Conservation (phyloP, 495 filamentous ascomycete species). For the Neurospora africana region DNA sequence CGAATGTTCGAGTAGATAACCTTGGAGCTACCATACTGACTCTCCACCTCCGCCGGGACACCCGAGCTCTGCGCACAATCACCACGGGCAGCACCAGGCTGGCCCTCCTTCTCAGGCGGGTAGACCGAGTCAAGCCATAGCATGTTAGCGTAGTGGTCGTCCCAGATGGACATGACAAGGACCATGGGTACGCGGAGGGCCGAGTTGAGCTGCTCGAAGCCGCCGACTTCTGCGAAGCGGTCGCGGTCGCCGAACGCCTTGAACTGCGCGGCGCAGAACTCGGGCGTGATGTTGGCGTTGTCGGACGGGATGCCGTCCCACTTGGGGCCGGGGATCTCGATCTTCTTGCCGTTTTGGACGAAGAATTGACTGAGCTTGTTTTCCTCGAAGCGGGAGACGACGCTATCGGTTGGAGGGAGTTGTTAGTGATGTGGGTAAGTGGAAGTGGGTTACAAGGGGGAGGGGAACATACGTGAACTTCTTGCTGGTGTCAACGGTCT, state of each 20-base stretch:
- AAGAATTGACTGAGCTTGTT: constrained; percentile 60
- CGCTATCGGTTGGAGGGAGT: constrained; percentile 10
- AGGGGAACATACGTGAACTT: constrained; percentile 41
- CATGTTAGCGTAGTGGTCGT: constrained; percentile 71
- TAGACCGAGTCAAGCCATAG: constrained; percentile 74
- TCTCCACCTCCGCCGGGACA: constrained; percentile 48
- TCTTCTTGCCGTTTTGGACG: constrained; percentile 55
- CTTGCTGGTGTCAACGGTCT: constrained; percentile 53
- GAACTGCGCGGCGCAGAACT: constrained; percentile 19
- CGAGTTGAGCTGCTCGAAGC: constrained; percentile 44
- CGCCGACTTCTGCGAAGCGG: constrained; percentile 51
- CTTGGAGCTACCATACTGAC: constrained; percentile 28
- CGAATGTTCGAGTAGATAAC: constrained; percentile 55
- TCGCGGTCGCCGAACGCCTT: constrained; percentile 38
- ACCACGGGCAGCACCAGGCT: constrained; percentile 59
- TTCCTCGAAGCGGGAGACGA: constrained; percentile 57
- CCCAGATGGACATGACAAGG: constrained; percentile 68
- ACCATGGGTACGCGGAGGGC: constrained; percentile 56
- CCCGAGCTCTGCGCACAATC: constrained; percentile 50
- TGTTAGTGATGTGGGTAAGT: neutral
- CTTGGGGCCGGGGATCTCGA: constrained; percentile 42
- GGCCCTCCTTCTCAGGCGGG: constrained; percentile 42
- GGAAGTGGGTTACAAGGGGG: neutral
- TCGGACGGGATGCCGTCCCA: constrained; percentile 21
- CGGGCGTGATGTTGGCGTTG: constrained; percentile 31